These are phyloP conservation scores for Saraca asoca DNA, from an alignment of 331 rosid species.

Conservation along the genomic window DNA sequence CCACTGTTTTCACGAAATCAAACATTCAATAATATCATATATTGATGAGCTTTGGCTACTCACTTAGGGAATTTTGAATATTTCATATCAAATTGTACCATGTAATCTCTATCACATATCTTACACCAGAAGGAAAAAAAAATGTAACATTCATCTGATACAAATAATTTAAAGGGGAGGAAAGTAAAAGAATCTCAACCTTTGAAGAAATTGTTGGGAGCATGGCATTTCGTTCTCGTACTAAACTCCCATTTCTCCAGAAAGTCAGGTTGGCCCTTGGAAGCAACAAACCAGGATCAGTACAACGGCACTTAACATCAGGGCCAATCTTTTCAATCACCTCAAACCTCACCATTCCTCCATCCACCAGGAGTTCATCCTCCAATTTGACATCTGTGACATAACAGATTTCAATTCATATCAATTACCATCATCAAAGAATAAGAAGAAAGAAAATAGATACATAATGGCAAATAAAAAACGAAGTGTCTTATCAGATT, in stretches of 20 bases:
- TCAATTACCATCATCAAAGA: background rate
- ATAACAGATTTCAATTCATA: conserved; percentile 20
- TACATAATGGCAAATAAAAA: background rate
- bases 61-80: background rate
- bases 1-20: background rate
- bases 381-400: conserved; percentile 81
- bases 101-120: background rate
- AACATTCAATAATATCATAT: too few relatives aligned
- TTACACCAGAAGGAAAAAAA: background rate
- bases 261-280: conserved; percentile 98
- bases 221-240: conserved; percentile 91
- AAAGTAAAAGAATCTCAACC: conserved; percentile 48
- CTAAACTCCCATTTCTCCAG: conserved; percentile 96
- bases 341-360: conserved; percentile 99
- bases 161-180: conserved; percentile 18
- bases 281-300: conserved; percentile 92
- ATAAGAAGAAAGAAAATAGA: conserved; percentile 20
- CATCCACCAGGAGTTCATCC: conserved; percentile 95
- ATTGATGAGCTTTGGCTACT: conserved; percentile 12
- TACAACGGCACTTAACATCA: conserved; percentile 89
- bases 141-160: background rate
- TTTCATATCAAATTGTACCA: too few relatives aligned
- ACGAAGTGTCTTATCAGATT: background rate
- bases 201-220: conserved; percentile 96
- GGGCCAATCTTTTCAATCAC: conserved; percentile 95